Conservation (phyloP, 78 protist genomes). For the Dictyostelium capitatum region DNA sequence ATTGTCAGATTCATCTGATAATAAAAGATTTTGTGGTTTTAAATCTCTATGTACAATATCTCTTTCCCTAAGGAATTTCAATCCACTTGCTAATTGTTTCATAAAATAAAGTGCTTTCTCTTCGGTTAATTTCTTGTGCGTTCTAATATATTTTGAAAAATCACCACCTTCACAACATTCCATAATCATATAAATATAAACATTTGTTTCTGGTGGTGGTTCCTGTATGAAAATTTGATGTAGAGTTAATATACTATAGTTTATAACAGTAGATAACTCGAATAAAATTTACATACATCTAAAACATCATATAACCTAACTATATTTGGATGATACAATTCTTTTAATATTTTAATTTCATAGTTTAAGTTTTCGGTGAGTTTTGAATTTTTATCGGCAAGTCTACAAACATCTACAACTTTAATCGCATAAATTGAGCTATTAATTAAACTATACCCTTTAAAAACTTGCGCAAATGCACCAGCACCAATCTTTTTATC, state of each 20-base stretch:
- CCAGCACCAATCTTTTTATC: slow-evolving; percentile 56
- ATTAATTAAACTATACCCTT: background rate
- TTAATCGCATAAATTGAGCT: slow-evolving; percentile 43
- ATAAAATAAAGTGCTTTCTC: slow-evolving; percentile 62
- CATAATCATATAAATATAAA: slow-evolving; percentile 79
- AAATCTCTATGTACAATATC: slow-evolving; percentile 88
- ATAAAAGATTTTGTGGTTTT: slow-evolving; percentile 89
- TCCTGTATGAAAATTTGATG: too few species aligned
- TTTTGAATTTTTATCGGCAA: slow-evolving; percentile 69
- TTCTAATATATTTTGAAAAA: slow-evolving; percentile 70
- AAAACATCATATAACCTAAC: slow-evolving; percentile 79
- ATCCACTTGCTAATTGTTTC: slow-evolving; percentile 77
- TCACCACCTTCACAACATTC: slow-evolving; percentile 90
- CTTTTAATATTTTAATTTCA: slow-evolving; percentile 79
- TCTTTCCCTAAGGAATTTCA: slow-evolving; percentile 34
- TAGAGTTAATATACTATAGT: too few species aligned
- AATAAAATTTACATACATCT: slow-evolving; percentile 39
- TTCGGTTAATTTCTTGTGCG: slow-evolving; percentile 51
- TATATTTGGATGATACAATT: slow-evolving; percentile 71
- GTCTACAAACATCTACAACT: slow-evolving; percentile 62
- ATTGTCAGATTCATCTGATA: slow-evolving; percentile 38
- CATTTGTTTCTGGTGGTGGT: slow-evolving; percentile 27
- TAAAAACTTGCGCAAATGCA: slow-evolving; percentile 67
- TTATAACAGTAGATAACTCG: too few species aligned
- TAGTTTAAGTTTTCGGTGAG: slow-evolving; percentile 68